Base-by-base conservation (phyloP, 352 stramenopile species). In the Phytophthora europaea region DNA sequence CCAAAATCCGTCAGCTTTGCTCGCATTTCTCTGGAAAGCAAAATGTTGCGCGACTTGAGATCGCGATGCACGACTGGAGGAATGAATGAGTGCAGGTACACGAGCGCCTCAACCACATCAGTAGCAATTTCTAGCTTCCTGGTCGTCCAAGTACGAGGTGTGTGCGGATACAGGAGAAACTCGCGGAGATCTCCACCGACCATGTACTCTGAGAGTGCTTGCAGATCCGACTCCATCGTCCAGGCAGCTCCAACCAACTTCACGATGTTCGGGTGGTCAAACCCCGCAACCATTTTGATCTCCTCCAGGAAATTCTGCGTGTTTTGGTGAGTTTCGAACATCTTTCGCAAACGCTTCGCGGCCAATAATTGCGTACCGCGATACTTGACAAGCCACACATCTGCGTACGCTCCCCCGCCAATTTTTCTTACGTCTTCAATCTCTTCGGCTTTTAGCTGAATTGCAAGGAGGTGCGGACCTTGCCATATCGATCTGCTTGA, bases 171-270 rank as follows among this genome's bases (percentile, higher is more conserved):
- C 16, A 74, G 51, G 22, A 91, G 60, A 22, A 76, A 82, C 2
- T 67, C 69, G 4, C 76, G 60, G n/a, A 92, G 28, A 51, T 92
- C 82, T 47, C 83, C 79, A 31, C 78, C 74, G 9, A 83, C 79
- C 82, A 90, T 85, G 63, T 84, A 89, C 72, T 92, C 82, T 16
- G 83, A 85, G 2, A 92, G 45, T 5, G 79, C 83, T 45, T 88
- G 78, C 0, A 91, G 28, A 36, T 89, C 80, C 15, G 73, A 71
- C 33, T 78, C 61, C 36, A 72, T 69, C 3, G 70, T 85, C 83
- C 83, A 90, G 23, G 80, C 75, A 7, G 76, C 79, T 31, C 83
- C 83, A 23, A 89, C 58, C 23, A 88, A 74, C 52, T 65, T 47
- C 6, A 87, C 79, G 20, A 90, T 59, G 36, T 73, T 81, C 6